Evolutionary conservation across 2,329 filamentous ascomycete genomes (phyloP), one percentile per base, ranked within the genome.

Genomic region (Cercospora zeae-maydis): DNA sequence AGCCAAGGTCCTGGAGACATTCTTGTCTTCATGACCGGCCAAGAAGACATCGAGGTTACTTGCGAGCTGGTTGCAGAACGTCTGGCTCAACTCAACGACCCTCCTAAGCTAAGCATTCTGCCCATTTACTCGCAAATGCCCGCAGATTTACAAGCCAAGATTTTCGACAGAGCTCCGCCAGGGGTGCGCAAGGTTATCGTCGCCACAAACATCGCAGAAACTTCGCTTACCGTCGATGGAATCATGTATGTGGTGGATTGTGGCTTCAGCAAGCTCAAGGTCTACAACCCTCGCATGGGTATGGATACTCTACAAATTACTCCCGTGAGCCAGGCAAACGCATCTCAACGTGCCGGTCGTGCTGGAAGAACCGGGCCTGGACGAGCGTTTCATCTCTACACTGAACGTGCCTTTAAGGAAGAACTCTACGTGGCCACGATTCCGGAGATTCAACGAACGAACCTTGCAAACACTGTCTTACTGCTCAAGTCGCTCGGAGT

Each of bases 51-150:
- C 65, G 95, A 99, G 76, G 90, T 90, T 45, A 99, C 96, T 0
- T 99, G 95, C 74, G 95, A 99, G 73, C 81, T 98, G 19, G 84
- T 98, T 2, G 91, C 91, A 59, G 93, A 97, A 74, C 84, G 95
- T 47, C 81, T 99, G 14, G 89, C 91, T 67, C 85, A 93, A 31
- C 84, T 99, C 33, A 98, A 97, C 66, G 93, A 99, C 71, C 93
- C 95, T 0, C 93, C 95, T 1, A 93, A 96, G 74, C 85, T 99
- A 63, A 93, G 91, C 74, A 96, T 99, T 59, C 79, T 99, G 30
- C 96, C 96, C 0, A 98, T 99, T 60, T 99, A 99, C 85, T 97
- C 92, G 83, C 95, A 99, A 77, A 97, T 99, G 95, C 96, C 95
- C 2, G 95, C 95, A 34, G 96, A 99, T 76, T 81, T 99, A 36